Evolutionary conservation across 495 filamentous ascomycete genomes (phyloP).

Genomic region (Friedmanniomyces simplex): DNA sequence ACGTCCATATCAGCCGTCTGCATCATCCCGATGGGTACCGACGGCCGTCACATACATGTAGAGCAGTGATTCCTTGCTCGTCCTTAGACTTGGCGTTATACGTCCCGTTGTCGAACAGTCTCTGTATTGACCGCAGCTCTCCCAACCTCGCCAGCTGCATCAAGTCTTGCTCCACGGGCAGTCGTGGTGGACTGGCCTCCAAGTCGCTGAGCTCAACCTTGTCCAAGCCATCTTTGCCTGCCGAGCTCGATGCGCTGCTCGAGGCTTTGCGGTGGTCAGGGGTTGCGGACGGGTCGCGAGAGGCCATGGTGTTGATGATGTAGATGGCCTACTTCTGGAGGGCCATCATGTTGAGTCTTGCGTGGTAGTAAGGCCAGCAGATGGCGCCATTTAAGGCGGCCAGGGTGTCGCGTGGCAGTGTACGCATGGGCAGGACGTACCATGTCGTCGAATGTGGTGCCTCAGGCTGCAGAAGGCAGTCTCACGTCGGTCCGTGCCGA

Average conservation of each 20-base stretch:
- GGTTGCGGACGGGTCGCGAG: not conserved
- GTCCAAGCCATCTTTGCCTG: conserved; percentile 17
- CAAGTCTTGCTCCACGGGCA: conserved; percentile 69
- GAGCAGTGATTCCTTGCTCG: conserved; percentile 83
- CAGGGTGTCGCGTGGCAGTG: not conserved
- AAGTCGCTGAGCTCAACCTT: conserved; percentile 22
- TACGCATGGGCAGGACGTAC: not conserved
- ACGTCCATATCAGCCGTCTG: conserved; percentile 25
- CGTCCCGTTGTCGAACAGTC: conserved; percentile 71
- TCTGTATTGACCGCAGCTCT: conserved; percentile 77
- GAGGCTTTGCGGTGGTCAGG: not conserved
- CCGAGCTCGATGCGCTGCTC: conserved; percentile 2
- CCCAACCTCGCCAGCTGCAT: conserved; percentile 91
- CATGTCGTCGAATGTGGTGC: not conserved
- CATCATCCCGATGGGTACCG: conserved; percentile 1
- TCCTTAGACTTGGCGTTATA: conserved; percentile 72
- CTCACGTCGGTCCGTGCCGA: too few relatives aligned
- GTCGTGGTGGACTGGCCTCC: conserved; percentile 28
- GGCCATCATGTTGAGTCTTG: not conserved
- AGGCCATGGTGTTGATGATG: not conserved
- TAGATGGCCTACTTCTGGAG: not conserved
- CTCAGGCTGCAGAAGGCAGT: too few relatives aligned
- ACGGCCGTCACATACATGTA: conserved; percentile 61
- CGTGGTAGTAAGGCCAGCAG: not conserved
- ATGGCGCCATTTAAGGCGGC: not conserved